Conservation (phyloP, 169 alveolate genomes). For the Plasmodium vinckei region DNA sequence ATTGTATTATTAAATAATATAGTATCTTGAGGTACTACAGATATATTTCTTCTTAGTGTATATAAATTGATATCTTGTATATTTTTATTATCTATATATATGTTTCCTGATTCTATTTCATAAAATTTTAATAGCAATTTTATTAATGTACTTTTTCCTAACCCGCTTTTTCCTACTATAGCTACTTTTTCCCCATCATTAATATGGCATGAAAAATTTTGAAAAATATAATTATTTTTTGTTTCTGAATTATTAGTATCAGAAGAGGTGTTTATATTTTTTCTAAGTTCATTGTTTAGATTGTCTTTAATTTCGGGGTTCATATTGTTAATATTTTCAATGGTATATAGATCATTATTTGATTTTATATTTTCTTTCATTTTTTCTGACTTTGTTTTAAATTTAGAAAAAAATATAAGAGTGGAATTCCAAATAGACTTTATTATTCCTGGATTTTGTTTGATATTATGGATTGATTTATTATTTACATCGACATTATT, state of each 20-base stretch:
- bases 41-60: constrained; percentile 85
- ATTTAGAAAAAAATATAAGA: too few relatives aligned
- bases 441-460: too few relatives aligned
- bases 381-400: not conserved
- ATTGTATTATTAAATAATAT: constrained; percentile 93
- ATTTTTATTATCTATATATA: constrained; percentile 90
- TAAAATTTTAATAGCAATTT: constrained; percentile 94
- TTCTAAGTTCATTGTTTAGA: not conserved
- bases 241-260: too few relatives aligned
- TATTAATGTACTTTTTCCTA: constrained; percentile 95
- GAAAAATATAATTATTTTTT: constrained; percentile 46
- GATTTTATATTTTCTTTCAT: not conserved
- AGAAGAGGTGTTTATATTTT: not conserved
- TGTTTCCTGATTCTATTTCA: constrained; percentile 89
- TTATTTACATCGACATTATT: not conserved
- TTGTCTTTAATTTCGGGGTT: not conserved
- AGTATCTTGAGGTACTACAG: constrained; percentile 95
- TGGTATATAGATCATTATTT: not conserved
- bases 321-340: not conserved
- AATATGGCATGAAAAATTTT: constrained; percentile 64
- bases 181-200: constrained; percentile 72
- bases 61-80: constrained; percentile 87
- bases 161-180: constrained; percentile 94
- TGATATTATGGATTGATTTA: not conserved
- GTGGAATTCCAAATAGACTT: too few relatives aligned